These are phyloP conservation scores for Acanthamoeba royreba DNA, from an alignment of 208 protist genomes.

Conservation along the genomic window DNA sequence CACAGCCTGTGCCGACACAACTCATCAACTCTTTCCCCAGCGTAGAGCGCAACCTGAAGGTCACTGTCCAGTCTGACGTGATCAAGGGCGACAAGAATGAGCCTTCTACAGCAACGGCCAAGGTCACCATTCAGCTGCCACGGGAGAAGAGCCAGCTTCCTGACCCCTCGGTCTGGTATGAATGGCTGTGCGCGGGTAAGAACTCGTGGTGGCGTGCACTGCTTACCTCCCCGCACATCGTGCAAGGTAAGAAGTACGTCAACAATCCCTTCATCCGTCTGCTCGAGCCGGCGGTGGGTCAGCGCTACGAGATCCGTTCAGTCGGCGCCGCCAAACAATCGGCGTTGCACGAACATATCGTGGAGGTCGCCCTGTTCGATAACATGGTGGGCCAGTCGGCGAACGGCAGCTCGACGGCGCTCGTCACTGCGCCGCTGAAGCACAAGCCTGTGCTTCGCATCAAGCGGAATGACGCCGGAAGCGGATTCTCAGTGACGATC, in stretches of 20 bases:
- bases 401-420: not conserved
- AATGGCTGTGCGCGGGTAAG: slow-evolving; percentile 36
- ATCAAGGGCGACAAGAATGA: not conserved
- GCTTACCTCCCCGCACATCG: slow-evolving; percentile 48
- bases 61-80: not conserved
- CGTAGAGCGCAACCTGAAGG: not conserved
- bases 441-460: slow-evolving; percentile 3
- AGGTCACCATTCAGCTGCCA: slow-evolving; percentile 28
- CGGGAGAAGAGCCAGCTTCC: slow-evolving; percentile 25
- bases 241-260: slow-evolving; percentile 52
- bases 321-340: no score
- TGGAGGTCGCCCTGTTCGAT: slow-evolving; percentile 30
- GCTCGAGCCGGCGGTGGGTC: not conserved
- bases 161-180: slow-evolving; percentile 18
- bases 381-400: not conserved
- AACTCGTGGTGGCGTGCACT: slow-evolving; percentile 54
- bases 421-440: not conserved
- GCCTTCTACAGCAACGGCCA: not conserved
- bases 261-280: slow-evolving; percentile 3
- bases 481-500: not conserved
- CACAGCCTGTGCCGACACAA: not conserved
- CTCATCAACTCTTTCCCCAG: not conserved
- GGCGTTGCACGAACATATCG: slow-evolving; percentile 1
- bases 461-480: not conserved
- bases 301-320: slow-evolving; percentile 4